Evolutionary conservation across 768 basidiomycete genomes (phyloP).

Genomic region (Phanerochaete sordida): DNA sequence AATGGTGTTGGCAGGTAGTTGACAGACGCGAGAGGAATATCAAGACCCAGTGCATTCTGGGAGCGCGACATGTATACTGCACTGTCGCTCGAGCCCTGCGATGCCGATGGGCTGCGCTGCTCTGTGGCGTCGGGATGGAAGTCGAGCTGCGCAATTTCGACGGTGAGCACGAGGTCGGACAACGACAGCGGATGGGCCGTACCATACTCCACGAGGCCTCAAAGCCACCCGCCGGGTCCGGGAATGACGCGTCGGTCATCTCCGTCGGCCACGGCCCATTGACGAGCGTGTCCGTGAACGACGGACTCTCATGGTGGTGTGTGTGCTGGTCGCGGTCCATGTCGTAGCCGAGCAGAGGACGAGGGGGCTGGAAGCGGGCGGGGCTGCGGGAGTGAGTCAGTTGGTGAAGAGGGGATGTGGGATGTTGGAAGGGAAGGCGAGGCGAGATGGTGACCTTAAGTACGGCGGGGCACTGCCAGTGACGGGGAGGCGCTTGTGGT

Average conservation of each 20-base stretch:
- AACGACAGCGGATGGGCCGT: background rate
- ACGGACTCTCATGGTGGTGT: background rate
- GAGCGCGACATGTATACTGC: background rate
- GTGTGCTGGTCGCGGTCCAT: background rate
- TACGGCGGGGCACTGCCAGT: constrained; percentile 2
- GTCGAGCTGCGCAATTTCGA: too few species aligned
- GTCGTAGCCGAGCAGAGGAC: background rate
- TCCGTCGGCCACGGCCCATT: background rate
- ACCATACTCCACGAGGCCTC: background rate
- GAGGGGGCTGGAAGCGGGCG: background rate
- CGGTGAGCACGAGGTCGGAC: background rate
- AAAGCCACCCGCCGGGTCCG: background rate
- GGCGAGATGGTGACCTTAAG: background rate
- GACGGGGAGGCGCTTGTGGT: background rate
- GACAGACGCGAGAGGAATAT: background rate
- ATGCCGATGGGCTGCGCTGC: background rate
- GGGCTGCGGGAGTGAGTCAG: background rate
- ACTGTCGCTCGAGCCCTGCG: background rate
- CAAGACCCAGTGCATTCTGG: constrained; percentile 3
- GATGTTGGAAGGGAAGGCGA: background rate
- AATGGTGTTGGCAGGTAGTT: background rate
- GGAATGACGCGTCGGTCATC: background rate
- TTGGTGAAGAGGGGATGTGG: background rate
- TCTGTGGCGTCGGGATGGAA: background rate
- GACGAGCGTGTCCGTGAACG: background rate